Evolutionary conservation across 805 yeast species (phyloP), one percentile per base, ranked within the genome.

Genomic region (Saccharomycopsis sp.): DNA sequence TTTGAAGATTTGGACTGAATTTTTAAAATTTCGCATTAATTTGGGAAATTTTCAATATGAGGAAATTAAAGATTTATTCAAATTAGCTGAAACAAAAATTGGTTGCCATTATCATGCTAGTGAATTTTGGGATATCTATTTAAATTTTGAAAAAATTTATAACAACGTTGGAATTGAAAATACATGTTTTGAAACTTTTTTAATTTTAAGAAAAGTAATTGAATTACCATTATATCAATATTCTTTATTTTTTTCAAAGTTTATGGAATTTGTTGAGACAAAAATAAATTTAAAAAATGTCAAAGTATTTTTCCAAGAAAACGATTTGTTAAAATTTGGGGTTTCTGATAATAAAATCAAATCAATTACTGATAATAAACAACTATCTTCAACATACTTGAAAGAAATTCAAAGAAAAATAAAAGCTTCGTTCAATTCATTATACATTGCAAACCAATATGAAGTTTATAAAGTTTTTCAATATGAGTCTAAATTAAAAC

Each of bases 181-280:
- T 14, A 49, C 52, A 39, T 42, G 49, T 13, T 14, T 33, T 18
- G 47, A 47, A 27, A 49, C 49, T 40, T 57, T 40, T 40, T 49
- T 53, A 34, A 51, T 78, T 12, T 52, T 76, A 25, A 58, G 81
- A 43, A 60, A 68, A 28, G 52, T 69, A 8, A 53, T 74, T 17
- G 82, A 76, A 46, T 52, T 77, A 0, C 85, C 85, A 0, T 47
- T 70, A 10, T 72, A 74, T 53, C 70, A 72, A 48, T 76, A 65
- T 50, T 58, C 70, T 9, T 59, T 62, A 36, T 70, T 72, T 45
- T 72, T 63, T 56, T 59, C 63, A 39, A 50, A 58, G 14, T 59
- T 63, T 42, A 51, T 66, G 20, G 48, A 55, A 10, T 51, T 63
- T 12, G 45, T 69, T 1, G 66, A 67, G 39, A 45, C 50, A 14